Percentiles rank a stretch among this genome's conserved stretches.
These are phyloP conservation scores for Cyclotella choctawhatcheeana DNA, from an alignment of 108 stramenopile genomes.

Conservation along the genomic window DNA sequence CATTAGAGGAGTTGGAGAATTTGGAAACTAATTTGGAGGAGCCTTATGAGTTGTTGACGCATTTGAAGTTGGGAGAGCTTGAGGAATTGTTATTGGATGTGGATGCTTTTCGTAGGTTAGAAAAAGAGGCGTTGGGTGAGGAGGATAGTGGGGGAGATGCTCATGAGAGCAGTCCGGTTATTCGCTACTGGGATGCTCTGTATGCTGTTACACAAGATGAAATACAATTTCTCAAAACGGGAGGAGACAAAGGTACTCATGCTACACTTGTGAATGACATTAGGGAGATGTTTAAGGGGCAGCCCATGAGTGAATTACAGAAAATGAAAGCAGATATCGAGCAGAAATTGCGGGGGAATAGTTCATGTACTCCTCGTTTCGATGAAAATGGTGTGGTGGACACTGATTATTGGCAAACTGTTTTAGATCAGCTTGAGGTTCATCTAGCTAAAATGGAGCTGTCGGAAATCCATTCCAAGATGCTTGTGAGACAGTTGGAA, in stretches of 20 bases:
- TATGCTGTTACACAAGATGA: slow-evolving; percentile 72
- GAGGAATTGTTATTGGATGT: slow-evolving; percentile 85
- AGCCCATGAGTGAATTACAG: slow-evolving; percentile 68
- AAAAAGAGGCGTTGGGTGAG: slow-evolving; percentile 62
- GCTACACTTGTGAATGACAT: slow-evolving; percentile 81
- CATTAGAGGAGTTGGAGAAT: slow-evolving; percentile 77
- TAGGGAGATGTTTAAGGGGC: slow-evolving; percentile 82
- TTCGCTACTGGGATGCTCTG: slow-evolving; percentile 85
- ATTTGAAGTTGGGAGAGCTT: slow-evolving; percentile 87
- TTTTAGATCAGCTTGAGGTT: slow-evolving; percentile 80
- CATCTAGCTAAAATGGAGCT: slow-evolving; percentile 85
- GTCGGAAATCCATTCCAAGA: slow-evolving; percentile 88
- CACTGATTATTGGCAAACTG: slow-evolving; percentile 87
- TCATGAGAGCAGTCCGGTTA: slow-evolving; percentile 50
- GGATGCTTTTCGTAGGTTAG: slow-evolving; percentile 76
- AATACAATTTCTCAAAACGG: slow-evolving; percentile 73
- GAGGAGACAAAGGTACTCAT: slow-evolving; percentile 67
- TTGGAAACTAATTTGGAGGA: slow-evolving; percentile 85
- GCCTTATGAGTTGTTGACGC: slow-evolving; percentile 70
- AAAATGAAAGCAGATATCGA: slow-evolving; percentile 88
- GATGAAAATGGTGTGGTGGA: slow-evolving; percentile 63
- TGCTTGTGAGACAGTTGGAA: slow-evolving; percentile 93
- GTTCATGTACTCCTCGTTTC: slow-evolving; percentile 15
- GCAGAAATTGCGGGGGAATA: slow-evolving; percentile 54
- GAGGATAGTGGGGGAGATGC: slow-evolving; percentile 23